Base-by-base conservation (phyloP, 2,329 filamentous ascomycete genomes). In the Cladophialophora psammophila region DNA sequence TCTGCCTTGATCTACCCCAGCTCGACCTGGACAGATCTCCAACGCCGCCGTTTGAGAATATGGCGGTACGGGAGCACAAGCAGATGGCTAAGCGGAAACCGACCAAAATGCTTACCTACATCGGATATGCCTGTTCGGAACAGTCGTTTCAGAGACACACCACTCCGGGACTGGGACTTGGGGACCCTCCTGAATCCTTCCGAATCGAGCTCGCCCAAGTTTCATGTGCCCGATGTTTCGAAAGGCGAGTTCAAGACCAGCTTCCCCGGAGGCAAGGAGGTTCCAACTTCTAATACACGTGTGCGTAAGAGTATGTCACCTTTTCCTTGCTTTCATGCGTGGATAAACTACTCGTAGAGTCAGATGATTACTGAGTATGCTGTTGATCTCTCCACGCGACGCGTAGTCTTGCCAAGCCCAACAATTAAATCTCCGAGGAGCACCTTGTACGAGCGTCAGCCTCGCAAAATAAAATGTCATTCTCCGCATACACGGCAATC, bases 221-320 rank as follows among this genome's bases (percentile, higher is more conserved):
- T 50, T 50, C 45, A 50, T 50, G 45, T 50, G 45, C 45, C 18
- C 13, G 45, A 13, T 26, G 45, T 50, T 50, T 50, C 45, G 45
- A 50, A 10, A 50, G 45, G 45, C 45, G 45, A 50, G 20, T 10
- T 10, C 15, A 13, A 50, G 26, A 10, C 20, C 45, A 50, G 45
- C 45, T 50, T 56, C 53, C 32, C 32, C 53, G 53, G 18, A 9
- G 18, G 26, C 13, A 13, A 38, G 36, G 45, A 18, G 45, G 45
- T 50, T 50, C 26, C 50, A n/a, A 20, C 54, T 18, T 36, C 13
- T 26, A 26, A 26, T 26, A 3, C 26, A 26, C 26, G 26, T 26
- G 26, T 26, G 26, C 26, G 26, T 26, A 26, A 3, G 26, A 2
- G 26, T 26, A 26, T 26, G 26, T 26, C 26, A 26, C 26, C 26